phyloP scores from a whole-genome alignment of 1,139 yeast genomes.

The Sugiyamaella paludigena region DNA sequence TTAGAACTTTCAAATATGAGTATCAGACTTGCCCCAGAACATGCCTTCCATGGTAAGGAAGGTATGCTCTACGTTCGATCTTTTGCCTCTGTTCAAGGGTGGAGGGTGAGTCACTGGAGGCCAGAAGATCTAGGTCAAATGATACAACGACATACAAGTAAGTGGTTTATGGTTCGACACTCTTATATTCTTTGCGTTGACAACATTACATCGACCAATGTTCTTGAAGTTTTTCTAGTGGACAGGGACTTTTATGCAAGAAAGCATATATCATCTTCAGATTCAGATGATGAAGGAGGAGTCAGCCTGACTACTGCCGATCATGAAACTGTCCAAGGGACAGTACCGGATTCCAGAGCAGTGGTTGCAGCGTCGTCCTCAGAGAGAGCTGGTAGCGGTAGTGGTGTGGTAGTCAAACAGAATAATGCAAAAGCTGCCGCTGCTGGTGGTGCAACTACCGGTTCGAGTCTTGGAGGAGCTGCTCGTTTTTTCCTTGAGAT shows the following conservation, averaged over 20 bases:
- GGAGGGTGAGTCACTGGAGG: conserved; percentile 90
- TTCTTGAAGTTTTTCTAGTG: conserved; percentile 84
- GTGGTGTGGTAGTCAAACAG: conserved; percentile 10
- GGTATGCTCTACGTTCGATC: conserved; percentile 80
- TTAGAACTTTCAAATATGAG: conserved; percentile 89
- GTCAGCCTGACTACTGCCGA: not conserved
- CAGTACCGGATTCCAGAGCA: too few species aligned
- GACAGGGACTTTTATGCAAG: conserved; percentile 64
- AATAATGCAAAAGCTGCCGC: conserved; percentile 5
- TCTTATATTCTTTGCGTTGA: conserved; percentile 85
- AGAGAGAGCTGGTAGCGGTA: not conserved
- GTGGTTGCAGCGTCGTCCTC: not conserved
- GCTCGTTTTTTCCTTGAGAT: conserved; percentile 53
- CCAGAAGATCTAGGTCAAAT: conserved; percentile 65
- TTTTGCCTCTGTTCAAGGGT: conserved; percentile 83
- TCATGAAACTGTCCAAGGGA: not conserved
- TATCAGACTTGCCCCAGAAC: conserved; percentile 77
- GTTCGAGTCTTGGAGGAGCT: conserved; percentile 8
- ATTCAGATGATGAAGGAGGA: conserved; percentile 16
- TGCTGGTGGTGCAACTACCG: conserved; percentile 8
- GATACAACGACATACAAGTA: conserved; percentile 85
- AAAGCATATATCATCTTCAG: conserved; percentile 16
- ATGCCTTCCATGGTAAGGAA: conserved; percentile 81
- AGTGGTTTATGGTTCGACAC: conserved; percentile 86
- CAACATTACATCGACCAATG: conserved; percentile 80